A percentile compares a stretch with the other conserved stretches of the same genome.
Evolutionary conservation across 2,329 filamentous ascomycete genomes (phyloP).

Genomic region (Alternaria brassicicola): DNA sequence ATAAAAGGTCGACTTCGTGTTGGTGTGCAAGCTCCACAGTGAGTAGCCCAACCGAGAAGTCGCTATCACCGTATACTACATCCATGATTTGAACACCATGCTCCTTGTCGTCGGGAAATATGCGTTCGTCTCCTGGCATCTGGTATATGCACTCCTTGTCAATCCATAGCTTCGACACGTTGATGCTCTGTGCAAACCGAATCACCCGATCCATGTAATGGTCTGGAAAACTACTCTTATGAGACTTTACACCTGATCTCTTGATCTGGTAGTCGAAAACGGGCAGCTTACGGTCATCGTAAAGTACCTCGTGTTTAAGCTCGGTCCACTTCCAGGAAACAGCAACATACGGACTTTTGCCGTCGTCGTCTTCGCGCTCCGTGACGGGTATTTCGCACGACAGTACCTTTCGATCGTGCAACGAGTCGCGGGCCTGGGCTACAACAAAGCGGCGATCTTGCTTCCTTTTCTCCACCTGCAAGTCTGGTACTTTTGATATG

Average conservation of each 20-base stretch:
- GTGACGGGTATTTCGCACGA: neutral
- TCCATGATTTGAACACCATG: slow-evolving; percentile 30
- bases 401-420: neutral
- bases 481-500: slow-evolving; percentile 17
- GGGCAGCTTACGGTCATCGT: neutral
- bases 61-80: slow-evolving; percentile 21
- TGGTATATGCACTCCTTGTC: slow-evolving; percentile 32
- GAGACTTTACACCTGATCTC: slow-evolving; percentile 1
- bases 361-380: slow-evolving; percentile 1
- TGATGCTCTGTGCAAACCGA: slow-evolving; percentile 15
- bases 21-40: slow-evolving; percentile 13
- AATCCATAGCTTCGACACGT: slow-evolving; percentile 20
- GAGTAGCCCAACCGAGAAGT: slow-evolving; percentile 20
- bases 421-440: neutral
- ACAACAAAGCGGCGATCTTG: neutral
- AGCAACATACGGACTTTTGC: slow-evolving; percentile 15
- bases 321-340: slow-evolving; percentile 25
- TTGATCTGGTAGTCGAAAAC: slow-evolving; percentile 17
- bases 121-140: slow-evolving; percentile 5
- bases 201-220: slow-evolving; percentile 27
- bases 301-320: neutral
- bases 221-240: slow-evolving; percentile 25
- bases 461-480: neutral
- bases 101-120: slow-evolving; percentile 4
- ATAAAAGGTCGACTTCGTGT: slow-evolving; percentile 16